Percentiles rank a stretch among this genome's conserved stretches.
These are phyloP conservation scores for Barbatosphaeria neglecta DNA, from an alignment of 495 filamentous ascomycete genomes.

Conservation along the genomic window DNA sequence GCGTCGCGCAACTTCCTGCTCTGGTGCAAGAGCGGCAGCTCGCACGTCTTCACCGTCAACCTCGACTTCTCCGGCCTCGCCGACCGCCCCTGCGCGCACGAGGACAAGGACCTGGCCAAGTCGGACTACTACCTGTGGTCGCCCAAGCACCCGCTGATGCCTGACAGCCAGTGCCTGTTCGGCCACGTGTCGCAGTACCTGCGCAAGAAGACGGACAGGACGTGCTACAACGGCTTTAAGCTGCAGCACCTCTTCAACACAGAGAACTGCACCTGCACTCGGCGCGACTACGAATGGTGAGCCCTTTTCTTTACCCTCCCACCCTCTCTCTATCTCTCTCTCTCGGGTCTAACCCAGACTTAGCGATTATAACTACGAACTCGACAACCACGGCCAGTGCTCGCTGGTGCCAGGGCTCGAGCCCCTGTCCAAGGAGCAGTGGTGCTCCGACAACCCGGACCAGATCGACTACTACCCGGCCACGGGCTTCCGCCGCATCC, in stretches of 20 bases:
- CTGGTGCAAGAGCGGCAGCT: constrained; percentile 55
- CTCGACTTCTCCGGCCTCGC: constrained; percentile 77
- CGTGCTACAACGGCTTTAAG: constrained; percentile 68
- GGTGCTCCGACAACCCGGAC: constrained; percentile 57
- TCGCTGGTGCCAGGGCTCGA: constrained; percentile 55
- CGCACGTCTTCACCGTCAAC: constrained; percentile 55
- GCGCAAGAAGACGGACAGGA: constrained; percentile 60
- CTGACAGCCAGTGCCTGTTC: constrained; percentile 68
- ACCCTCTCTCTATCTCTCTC: not conserved
- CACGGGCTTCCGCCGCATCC: constrained; percentile 85
- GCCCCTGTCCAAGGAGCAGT: constrained; percentile 49
- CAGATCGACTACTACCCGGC: constrained; percentile 63
- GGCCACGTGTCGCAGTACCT: constrained; percentile 84
- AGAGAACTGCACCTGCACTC: constrained; percentile 68
- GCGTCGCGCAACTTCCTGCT: constrained; percentile 80
- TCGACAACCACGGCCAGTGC: constrained; percentile 63
- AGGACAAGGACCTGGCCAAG: constrained; percentile 47
- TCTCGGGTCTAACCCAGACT: constrained; percentile 1
- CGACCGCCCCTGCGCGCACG: constrained; percentile 53
- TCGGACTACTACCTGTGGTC: constrained; percentile 75
- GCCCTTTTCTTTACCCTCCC: constrained; percentile 8
- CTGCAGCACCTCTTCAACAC: constrained; percentile 55
- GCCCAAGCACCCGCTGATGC: constrained; percentile 64
- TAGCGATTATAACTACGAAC: constrained; percentile 91
- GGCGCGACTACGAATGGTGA: constrained; percentile 90